Evolutionary conservation across 139 green algal species (phyloP).

Genomic region (Ulvella scutata): DNA sequence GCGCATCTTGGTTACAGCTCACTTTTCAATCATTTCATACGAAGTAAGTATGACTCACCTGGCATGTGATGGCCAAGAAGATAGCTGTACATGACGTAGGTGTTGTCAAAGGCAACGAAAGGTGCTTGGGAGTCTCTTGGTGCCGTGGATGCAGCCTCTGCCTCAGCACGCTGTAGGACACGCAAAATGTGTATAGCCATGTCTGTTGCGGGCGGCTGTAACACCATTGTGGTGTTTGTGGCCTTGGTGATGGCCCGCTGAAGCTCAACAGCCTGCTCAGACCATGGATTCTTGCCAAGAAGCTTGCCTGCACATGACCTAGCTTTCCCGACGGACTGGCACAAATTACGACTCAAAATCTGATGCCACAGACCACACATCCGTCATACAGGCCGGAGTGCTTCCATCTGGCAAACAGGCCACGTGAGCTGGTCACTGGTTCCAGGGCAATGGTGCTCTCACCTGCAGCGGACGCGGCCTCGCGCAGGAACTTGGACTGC

Average conservation of each 20-base stretch:
- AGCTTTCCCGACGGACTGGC: not conserved
- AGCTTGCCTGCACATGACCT: not conserved
- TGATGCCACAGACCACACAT: too few relatives aligned
- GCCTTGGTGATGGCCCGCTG: not conserved
- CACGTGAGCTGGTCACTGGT: too few relatives aligned
- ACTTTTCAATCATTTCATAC: too few relatives aligned
- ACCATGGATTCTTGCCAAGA: not conserved
- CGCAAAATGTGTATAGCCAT: not conserved
- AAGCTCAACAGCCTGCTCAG: not conserved
- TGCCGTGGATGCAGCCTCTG: not conserved
- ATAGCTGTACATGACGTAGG: not conserved
- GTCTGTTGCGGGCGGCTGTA: not conserved
- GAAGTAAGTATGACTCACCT: not conserved
- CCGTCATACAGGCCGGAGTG: too few relatives aligned
- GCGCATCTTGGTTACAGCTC: too few relatives aligned
- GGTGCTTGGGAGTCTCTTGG: not conserved
- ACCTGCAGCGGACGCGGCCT: not conserved
- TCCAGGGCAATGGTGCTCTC: too few relatives aligned
- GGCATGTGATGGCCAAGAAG: not conserved
- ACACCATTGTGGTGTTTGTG: not conserved
- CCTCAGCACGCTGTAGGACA: not conserved
- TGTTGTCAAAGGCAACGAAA: not conserved
- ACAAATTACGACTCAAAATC: too few relatives aligned
- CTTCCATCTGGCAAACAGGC: too few relatives aligned
- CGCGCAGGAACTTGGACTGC: not conserved